A percentile compares a stretch with the other conserved stretches of the same genome.
Conservation (phyloP, 495 filamentous ascomycete genomes). For the Penicillium taxi region DNA sequence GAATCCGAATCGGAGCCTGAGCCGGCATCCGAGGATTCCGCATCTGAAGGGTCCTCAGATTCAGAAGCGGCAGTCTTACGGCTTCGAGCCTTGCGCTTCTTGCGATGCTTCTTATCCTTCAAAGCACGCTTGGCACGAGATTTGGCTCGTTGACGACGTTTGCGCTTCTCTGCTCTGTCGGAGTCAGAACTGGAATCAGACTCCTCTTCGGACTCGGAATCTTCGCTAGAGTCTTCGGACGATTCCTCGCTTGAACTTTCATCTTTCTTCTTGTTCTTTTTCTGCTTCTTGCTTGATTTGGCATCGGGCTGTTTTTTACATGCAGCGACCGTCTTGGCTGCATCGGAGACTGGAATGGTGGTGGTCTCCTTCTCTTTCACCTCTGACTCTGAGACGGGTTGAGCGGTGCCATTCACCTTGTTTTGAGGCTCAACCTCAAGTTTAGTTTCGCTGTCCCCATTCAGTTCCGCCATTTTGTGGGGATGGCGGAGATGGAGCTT, state of each 20-base stretch:
- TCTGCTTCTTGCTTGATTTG: conserved; percentile 12
- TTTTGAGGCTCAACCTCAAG: conserved; percentile 21
- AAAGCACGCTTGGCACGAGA: conserved; percentile 38
- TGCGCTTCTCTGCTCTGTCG: conserved; percentile 19
- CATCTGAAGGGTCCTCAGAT: conserved; percentile 26
- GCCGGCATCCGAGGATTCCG: conserved; percentile 24
- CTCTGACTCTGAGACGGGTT: conserved; percentile 9
- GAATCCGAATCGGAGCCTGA: conserved; percentile 25
- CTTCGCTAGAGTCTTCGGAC: neutral
- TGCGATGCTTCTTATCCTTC: conserved; percentile 25
- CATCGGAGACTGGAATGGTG: conserved; percentile 15
- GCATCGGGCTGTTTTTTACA: conserved; percentile 36
- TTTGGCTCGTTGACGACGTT: conserved; percentile 33
- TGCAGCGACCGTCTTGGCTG: conserved; percentile 18
- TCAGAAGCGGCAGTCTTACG: conserved; percentile 27
- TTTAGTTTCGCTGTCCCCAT: conserved; percentile 18
- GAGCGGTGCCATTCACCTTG: conserved; percentile 16
- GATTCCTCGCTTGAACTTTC: conserved; percentile 17
- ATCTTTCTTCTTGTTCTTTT: conserved; percentile 26
- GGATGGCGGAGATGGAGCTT: conserved; percentile 6
- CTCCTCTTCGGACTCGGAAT: conserved; percentile 3
- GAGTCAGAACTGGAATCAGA: conserved; percentile 20
- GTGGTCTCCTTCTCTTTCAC: conserved; percentile 25
- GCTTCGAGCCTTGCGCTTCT: conserved; percentile 37
- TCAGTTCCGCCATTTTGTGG: conserved; percentile 23